phyloP scores from a whole-genome alignment of 2,329 filamentous ascomycete genomes.

The Neonectria magnoliae region DNA sequence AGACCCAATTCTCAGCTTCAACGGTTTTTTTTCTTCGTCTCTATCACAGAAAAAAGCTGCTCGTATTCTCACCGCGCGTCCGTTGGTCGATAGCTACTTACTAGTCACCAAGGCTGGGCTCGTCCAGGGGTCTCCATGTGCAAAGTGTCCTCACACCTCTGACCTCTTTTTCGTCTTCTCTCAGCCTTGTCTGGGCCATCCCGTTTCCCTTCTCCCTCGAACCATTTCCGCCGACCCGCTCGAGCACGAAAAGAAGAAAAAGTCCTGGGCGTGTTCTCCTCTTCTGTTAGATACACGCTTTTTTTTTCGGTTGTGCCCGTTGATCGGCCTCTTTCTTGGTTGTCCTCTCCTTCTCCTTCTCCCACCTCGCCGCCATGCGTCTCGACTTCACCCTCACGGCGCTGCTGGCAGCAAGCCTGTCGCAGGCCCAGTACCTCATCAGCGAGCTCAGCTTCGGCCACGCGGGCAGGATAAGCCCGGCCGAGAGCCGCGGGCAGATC shows the following conservation, averaged over 20 bases:
- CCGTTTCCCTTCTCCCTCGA: conserved; percentile 16
- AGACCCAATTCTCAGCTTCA: not conserved
- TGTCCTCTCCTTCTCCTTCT: not conserved
- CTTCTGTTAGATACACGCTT: too few relatives aligned
- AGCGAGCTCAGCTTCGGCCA: conserved; percentile 83
- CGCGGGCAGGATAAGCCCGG: conserved; percentile 73
- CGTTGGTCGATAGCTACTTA: not conserved
- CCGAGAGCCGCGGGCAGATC: conserved; percentile 59
- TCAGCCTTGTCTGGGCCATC: conserved; percentile 40
- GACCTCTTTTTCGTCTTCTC: not conserved
- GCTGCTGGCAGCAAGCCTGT: conserved; percentile 58
- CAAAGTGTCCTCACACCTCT: conserved; percentile 39
- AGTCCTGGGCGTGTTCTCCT: conserved; percentile 9
- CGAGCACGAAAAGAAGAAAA: not conserved
- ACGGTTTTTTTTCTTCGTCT: not conserved
- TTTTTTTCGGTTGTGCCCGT: not conserved
- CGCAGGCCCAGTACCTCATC: conserved; percentile 73
- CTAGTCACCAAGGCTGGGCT: not conserved
- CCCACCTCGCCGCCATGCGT: conserved; percentile 55
- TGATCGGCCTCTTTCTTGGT: conserved; percentile 22
- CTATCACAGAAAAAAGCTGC: not conserved
- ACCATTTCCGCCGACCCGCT: conserved; percentile 17
- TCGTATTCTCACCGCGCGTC: not conserved
- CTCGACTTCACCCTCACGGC: conserved; percentile 51
- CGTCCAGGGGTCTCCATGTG: conserved; percentile 24